Base-by-base conservation (phyloP, 176 grass and related monocot genomes). In the Ensete ventricosum region DNA sequence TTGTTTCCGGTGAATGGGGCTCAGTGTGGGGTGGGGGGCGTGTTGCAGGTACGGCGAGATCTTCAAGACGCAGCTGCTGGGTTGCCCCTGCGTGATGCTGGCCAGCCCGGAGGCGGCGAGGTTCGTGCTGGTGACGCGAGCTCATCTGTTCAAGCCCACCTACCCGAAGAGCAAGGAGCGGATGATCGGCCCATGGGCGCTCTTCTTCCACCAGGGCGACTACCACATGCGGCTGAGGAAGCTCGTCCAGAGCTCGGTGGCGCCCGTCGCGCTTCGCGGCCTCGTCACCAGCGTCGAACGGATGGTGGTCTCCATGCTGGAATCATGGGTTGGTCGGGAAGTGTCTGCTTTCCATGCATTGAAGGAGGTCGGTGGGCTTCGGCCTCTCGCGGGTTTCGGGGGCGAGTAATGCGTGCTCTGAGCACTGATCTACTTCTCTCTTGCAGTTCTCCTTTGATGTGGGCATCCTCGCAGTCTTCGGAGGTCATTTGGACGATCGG, bases 141-240 rank as follows among this genome's bases (percentile, higher is more conserved):
- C 88, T 0, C 54, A 91, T 64, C 84, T 94, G n/a, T 99, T 99
- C 90, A 91, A 84, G 73, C 88, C 95, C 25, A 99, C 91, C 14
- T 99, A 95, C 83, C 96, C 96, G 14, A 84, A 75, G 16, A 99
- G 88, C 86, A 99, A 99, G 88, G 96, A 99, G 76, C 78, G 81
- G 1, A 87, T 99, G 84, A 99, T 99, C 73, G 96, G 96, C 17
- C 96, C 90, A 0, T 84, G 43, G 69, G 96, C 96, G 11, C 84
- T 99, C 80, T 99, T 99, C 91, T 99, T 99, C 86, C 88, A 99
- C 86, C 86, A 91, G 77, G 96, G 96, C 62, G 88, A 89, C 70
- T 89, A 99, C 83, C 96, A 99, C 89, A 68, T 89, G 60, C 87
- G 80, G 62, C 60, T 95, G 3, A 85, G 96, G 75, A 82, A 53